Base-by-base conservation (phyloP, 306 rosid genomes). In the Biancaea sappan region DNA sequence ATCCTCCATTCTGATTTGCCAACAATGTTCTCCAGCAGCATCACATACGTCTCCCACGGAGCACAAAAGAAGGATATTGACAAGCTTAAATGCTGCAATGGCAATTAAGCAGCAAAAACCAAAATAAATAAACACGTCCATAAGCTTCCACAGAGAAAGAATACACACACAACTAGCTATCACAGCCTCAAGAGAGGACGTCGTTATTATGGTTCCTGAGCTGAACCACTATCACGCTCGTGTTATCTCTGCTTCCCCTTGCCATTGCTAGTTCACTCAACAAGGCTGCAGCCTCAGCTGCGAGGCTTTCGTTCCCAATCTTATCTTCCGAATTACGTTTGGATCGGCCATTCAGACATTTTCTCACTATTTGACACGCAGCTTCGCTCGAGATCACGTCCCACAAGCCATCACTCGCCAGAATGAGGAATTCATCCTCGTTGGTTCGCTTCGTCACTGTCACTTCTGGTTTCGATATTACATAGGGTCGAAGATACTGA, bases 371-470 rank as follows among this genome's bases (percentile, higher is more conserved):
- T 29, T 77, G 85, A 59, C 97, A 88, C 1, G 96, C 96, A 50
- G 75, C 51, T 50, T 91, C 90, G 8, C 87, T 88, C 0, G 98
- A 80, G 4, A 94, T 63, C 1, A 89, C 98, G 26, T 86, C 97
- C 97, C 98, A 94, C 60, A 94, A 80, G 0, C 98, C 98, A 78
- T 94, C 98, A 54, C 98, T 91, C 14, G 88, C 97, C 2, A 94
- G 82, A 58, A 94, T 81, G 2, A 94, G 85, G 78, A 94, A 94
- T 37, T 94, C 98, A 54, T 94, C 98, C 8, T 85, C 66, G 19
- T 54, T 73, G 6, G 52, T 89, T 78, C 97, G 69, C 72, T 86
- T 87, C 3, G 94, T 88, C 69, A 89, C 85, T 0, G 89, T 94
- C 6, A 91, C 98, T 74, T 94, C 97, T 41, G 98, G 97, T 75